Percentiles rank a stretch among this genome's conserved stretches.
These are phyloP conservation scores for Pseudohyphozyma bogoriensis DNA, from an alignment of 768 basidiomycete species.

Conservation along the genomic window DNA sequence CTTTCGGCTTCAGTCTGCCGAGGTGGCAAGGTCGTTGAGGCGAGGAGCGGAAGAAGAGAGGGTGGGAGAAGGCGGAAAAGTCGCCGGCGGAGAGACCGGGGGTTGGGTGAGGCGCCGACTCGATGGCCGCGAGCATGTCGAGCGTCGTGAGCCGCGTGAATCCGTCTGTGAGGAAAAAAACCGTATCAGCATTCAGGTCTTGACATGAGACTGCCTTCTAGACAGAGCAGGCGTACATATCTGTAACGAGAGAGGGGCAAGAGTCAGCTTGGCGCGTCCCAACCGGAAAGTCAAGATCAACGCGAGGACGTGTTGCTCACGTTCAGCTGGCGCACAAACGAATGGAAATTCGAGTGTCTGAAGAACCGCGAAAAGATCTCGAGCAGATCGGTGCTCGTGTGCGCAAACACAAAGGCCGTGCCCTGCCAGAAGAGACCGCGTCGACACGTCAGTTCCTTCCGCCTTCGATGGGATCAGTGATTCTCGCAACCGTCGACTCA, in stretches of 20 bases:
- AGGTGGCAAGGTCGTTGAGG: not conserved
- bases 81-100: not conserved
- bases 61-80: not conserved
- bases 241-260: no score
- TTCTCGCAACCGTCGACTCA: no score
- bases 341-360: conserved; percentile 13
- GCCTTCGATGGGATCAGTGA: no score
- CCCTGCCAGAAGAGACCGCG: no score
- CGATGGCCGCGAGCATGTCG: not conserved
- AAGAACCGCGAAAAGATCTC: conserved; percentile 2
- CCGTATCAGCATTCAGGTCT: not conserved
- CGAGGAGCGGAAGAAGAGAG: not conserved
- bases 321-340: conserved; percentile 20
- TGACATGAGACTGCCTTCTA: no score
- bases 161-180: not conserved
- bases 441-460: no score
- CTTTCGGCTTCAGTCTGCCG: not conserved
- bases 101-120: no score
- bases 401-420: conserved; percentile 10
- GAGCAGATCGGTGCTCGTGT: not conserved
- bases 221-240: not conserved
- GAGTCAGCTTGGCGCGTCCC: no score
- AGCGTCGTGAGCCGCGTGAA: not conserved
- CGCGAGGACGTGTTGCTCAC: no score
- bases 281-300: no score